A percentile compares a stretch with the other conserved stretches of the same genome.
phyloP scores from a whole-genome alignment of 192 early-diverging fungal species.

The Entophlyctis luteolus region DNA sequence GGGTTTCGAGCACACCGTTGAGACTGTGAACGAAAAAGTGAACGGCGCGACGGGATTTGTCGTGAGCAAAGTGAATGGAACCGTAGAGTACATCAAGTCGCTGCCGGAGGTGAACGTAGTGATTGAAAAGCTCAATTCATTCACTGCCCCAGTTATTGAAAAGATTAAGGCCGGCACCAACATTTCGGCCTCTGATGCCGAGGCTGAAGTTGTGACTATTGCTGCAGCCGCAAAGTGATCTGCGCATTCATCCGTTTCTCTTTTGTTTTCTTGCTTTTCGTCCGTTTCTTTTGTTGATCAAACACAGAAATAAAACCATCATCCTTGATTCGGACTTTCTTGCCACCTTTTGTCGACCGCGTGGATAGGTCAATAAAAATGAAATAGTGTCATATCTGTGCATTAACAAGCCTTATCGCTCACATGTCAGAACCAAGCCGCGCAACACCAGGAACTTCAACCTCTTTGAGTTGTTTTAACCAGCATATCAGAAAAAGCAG shows the following conservation, averaged over 20 bases:
- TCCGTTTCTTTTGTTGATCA: not conserved
- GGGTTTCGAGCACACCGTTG: conserved; percentile 35
- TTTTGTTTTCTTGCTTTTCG: not conserved
- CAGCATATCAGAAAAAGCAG: too few relatives aligned
- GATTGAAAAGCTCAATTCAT: conserved; percentile 43
- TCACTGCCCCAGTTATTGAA: conserved; percentile 36
- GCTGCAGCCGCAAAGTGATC: not conserved
- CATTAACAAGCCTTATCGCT: too few relatives aligned
- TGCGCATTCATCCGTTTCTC: not conserved
- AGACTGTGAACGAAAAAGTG: conserved; percentile 30
- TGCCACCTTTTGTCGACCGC: too few relatives aligned
- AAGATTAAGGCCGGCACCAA: conserved; percentile 23
- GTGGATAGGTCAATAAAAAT: too few relatives aligned
- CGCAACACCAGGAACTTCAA: too few relatives aligned
- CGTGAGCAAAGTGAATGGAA: conserved; percentile 48
- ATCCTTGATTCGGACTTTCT: too few relatives aligned
- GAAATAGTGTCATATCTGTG: too few relatives aligned
- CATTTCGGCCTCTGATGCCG: conserved; percentile 2
- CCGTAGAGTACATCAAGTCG: conserved; percentile 39
- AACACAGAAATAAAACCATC: too few relatives aligned
- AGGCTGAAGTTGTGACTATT: conserved; percentile 1
- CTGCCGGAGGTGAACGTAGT: conserved; percentile 38
- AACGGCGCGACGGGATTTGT: conserved; percentile 43
- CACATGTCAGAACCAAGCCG: too few relatives aligned
- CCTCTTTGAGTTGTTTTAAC: too few relatives aligned